Base-by-base conservation (phyloP, 2,329 filamentous ascomycete genomes). In the Xylariaceae sp. region DNA sequence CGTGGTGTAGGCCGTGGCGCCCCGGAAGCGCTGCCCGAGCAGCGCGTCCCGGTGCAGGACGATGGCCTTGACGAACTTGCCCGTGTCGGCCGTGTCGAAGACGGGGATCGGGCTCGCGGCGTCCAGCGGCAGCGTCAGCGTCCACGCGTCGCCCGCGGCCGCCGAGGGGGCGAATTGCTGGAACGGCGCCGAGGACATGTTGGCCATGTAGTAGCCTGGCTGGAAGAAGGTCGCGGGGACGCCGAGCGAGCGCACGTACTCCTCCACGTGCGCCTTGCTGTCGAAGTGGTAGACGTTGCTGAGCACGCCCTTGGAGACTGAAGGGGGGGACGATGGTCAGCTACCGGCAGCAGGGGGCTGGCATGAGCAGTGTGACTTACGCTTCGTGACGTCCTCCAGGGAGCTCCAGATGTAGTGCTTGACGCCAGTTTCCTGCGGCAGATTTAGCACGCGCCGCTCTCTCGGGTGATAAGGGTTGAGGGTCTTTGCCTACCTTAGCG, bases 201-300 rank as follows among this genome's bases (percentile, higher is more conserved):
- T 76, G 44, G 64, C 51, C 70, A 75, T 72, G 46, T 72, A 77
- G 32, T 59, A 61, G 2, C 61, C 73, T 0, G 71, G 65, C n/a
- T 66, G 53, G 46, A 72, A 66, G 48, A 72, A 75, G 0, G 70
- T 61, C 15, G 63, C 60, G 3, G 65, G 63, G 7, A 75, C 56
- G 0, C 60, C 61, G 3, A 68, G 46, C 0, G 40, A 37, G 13
- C 68, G 64, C 29, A 75, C 67, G 46, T 78, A 74, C n/a, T 60
- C 44, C 43, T 75, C 72, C 0, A 72, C 63, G 10, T 65, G 55
- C 14, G 72, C 72, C 49, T 79, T 79, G 50, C 53, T 58, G 51
- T 79, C 75, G 39, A 78, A 79, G 42, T 72, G 67, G 39, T 62
- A 54, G 19, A 70, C 63, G 27, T 61, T 46, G 16, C 55, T 31